Base-by-base conservation (phyloP, 768 basidiomycete species). In the Gautieria morchelliformis region DNA sequence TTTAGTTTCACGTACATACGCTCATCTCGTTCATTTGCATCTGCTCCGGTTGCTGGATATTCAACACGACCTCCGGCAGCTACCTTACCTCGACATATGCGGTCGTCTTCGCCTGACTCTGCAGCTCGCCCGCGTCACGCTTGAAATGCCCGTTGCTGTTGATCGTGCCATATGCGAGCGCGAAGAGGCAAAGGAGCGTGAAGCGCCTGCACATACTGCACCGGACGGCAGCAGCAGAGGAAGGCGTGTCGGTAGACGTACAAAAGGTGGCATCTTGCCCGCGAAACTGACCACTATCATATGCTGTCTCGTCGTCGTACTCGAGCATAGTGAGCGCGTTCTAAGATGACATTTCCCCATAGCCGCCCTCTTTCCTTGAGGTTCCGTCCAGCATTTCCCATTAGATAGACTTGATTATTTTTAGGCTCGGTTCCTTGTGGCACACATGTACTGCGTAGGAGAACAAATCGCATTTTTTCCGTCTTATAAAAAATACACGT, bases 31-130 rank as follows among this genome's bases (percentile, higher is more conserved):
- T 10, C 84, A 86, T 66, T 70, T 80, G 20, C 83, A 89, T 63
- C 77, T 91, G 57, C 73, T 78, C n/a, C 81, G 84, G 40, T 78
- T 91, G n/a, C 78, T 91, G 60, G 89, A 93, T 65, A 77, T 91
- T 20, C 90, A 91, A 64, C 81, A 83, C 61, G 80, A 81, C 6
- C 84, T 93, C 59, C 81, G 84, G 24, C 77, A 82, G 52, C 77
- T 92, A 24, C 81, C 85, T 12, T 92, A 89, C 65, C 78, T 91
- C 61, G 87, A 91, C 68, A 70, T 93, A 58, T 73, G 83, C 49
- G 84, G 85, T 14, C 84, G 91, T 14, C 83, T 84, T 2, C 80
- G 88, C 10, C 73, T 92, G 37, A 85, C 85, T 8, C 80, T 92
- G 41, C 84, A 86, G 62, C 77, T 93, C 44, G 84, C 84, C 3